A percentile compares a stretch with the other conserved stretches of the same genome.
These are phyloP conservation scores for Salvia hispanica DNA, from an alignment of 257 asterid species.

Conservation along the genomic window DNA sequence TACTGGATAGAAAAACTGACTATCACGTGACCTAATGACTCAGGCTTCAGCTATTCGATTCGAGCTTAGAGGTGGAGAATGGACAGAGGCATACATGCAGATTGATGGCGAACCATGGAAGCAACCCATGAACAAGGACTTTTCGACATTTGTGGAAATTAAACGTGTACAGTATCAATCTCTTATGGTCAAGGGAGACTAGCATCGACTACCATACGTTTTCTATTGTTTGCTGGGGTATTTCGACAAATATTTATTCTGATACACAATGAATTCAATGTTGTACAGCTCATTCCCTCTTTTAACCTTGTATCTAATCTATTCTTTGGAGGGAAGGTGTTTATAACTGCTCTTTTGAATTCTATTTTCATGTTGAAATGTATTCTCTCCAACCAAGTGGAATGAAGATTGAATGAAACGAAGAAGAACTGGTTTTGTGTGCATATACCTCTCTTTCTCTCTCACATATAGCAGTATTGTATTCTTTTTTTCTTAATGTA, in stretches of 20 bases:
- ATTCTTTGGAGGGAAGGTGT: slow-evolving; percentile 31
- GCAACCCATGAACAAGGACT: slow-evolving; percentile 71
- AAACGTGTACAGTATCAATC: slow-evolving; percentile 71
- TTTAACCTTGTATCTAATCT: slow-evolving; percentile 37
- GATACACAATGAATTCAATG: slow-evolving; percentile 33
- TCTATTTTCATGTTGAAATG: slow-evolving; percentile 16
- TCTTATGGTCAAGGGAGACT: slow-evolving; percentile 66
- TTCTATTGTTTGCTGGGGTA: not conserved
- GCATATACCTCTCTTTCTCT: not conserved
- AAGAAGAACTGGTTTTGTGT: slow-evolving; percentile 5
- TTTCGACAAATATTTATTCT: slow-evolving; percentile 28
- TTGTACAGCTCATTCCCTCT: slow-evolving; percentile 41
- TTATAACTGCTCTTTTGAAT: slow-evolving; percentile 3
- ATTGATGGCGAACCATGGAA: slow-evolving; percentile 97
- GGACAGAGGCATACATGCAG: slow-evolving; percentile 89
- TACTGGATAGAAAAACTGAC: too few species aligned
- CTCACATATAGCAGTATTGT: too few species aligned
- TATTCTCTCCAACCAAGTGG: slow-evolving; percentile 2
- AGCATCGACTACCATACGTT: not conserved
- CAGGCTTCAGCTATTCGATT: slow-evolving; percentile 85
- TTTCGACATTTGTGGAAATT: slow-evolving; percentile 69
- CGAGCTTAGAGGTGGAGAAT: slow-evolving; percentile 91
- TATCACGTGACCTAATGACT: too few species aligned
- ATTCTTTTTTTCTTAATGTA: too few species aligned
- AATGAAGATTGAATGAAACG: slow-evolving; percentile 20